Base-by-base conservation (phyloP, 1,284 basidiomycete genomes). In the Rhodotorula sp. region DNA sequence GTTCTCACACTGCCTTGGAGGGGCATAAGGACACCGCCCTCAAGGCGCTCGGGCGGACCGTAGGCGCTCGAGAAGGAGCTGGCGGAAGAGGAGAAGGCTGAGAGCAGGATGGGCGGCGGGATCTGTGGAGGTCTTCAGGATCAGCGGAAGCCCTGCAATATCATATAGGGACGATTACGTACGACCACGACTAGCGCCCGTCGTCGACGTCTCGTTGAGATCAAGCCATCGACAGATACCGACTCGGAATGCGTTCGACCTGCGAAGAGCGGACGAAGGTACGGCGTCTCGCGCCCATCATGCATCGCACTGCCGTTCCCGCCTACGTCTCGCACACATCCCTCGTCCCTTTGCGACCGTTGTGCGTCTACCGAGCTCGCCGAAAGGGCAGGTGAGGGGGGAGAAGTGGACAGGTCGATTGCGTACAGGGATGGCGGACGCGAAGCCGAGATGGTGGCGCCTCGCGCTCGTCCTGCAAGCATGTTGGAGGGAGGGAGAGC, bases 161-260 rank as follows among this genome's bases (percentile, higher is more conserved):
- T 6, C 4, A 7, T n/a, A 5, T 4, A 34, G n/a, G 24, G n/a
- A 31, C 10, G 13, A 40, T 15, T n/a, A 62, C 67, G 53, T 22
- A 75, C 67, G 34, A 75, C 60, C 18, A 69, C 40, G 1, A 76
- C 48, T 2, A 74, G 55, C 75, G 72, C 74, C 50, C 64, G 60
- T 46, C 54, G 62, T 24, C 47, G 24, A 22, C 11, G 31, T 20
- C 28, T 50, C 44, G n/a, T 28, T 15, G 26, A 26, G 24, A 15
- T 30, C 9, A 28, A 11, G 18, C 30, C 26, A 8, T 34, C n/a
- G 18, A 13, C 13, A 28, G 51, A 34, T 9, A 46, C 13, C 13
- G 40, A 44, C 16, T 44, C 40, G 16, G 40, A 44, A 18, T 44
- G 15, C 40, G 40, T 44, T 44, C 11, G 40, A 44, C 40, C 40